These are phyloP conservation scores for Cryptococcus deneoformans DNA, from an alignment of 1,284 basidiomycete species.

Conservation along the genomic window DNA sequence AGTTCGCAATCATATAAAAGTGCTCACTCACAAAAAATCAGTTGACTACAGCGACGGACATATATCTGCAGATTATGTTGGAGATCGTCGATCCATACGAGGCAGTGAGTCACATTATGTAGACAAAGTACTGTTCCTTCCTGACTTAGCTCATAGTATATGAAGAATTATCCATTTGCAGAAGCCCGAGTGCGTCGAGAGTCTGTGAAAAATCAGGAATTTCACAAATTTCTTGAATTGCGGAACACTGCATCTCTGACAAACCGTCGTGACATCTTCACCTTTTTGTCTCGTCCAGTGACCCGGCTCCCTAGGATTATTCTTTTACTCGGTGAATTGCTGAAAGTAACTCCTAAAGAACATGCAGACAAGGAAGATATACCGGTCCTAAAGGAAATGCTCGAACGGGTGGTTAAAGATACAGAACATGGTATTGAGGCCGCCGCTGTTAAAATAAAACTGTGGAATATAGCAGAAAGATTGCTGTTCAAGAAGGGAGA, in stretches of 20 bases:
- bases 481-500: constrained; percentile 70
- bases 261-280: constrained; percentile 67
- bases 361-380: constrained; percentile 45
- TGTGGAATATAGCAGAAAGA: constrained; percentile 71
- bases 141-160: constrained; percentile 37
- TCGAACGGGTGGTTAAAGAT: constrained; percentile 22
- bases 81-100: constrained; percentile 32
- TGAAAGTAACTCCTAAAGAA: constrained; percentile 57
- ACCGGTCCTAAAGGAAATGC: constrained; percentile 23
- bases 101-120: constrained; percentile 17
- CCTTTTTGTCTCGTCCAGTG: constrained; percentile 79
- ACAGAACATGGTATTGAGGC: constrained; percentile 69
- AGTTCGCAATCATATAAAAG: neutral
- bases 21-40: constrained; percentile 5
- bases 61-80: constrained; percentile 65
- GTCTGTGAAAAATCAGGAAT: constrained; percentile 61
- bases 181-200: constrained; percentile 74
- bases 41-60: constrained; percentile 69
- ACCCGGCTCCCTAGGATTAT: constrained; percentile 73
- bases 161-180: constrained; percentile 69
- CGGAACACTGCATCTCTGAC: constrained; percentile 64
- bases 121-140: constrained; percentile 44
- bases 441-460: constrained; percentile 77
- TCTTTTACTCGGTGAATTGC: constrained; percentile 66
- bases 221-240: constrained; percentile 63